These are phyloP conservation scores for Agrocybe pediades DNA, from an alignment of 768 basidiomycete species.

Conservation along the genomic window DNA sequence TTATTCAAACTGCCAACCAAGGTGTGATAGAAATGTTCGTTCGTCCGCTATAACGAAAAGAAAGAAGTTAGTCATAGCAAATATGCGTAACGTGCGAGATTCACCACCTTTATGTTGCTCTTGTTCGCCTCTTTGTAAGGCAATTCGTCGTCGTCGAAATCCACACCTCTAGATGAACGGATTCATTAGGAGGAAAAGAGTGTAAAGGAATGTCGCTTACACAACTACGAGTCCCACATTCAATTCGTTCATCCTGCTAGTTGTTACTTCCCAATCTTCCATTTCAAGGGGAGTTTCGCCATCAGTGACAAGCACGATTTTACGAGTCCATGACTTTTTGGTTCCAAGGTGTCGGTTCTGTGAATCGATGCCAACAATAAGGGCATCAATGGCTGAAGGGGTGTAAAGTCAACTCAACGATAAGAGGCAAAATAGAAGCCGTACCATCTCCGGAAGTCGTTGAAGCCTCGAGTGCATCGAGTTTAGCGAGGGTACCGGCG, in stretches of 20 bases:
- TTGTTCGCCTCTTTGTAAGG: conserved; percentile 70
- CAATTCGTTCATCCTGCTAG: conserved; percentile 61
- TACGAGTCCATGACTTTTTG: conserved; percentile 86
- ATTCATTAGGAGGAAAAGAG: neutral
- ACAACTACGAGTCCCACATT: conserved; percentile 67
- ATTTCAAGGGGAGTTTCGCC: conserved; percentile 74
- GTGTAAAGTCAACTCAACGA: neutral
- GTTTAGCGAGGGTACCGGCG: conserved; percentile 61
- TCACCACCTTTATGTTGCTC: conserved; percentile 65
- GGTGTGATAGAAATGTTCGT: conserved; percentile 70
- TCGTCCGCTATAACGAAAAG: conserved; percentile 48
- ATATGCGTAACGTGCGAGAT: neutral
- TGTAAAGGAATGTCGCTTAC: conserved; percentile 41
- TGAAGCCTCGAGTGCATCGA: conserved; percentile 62
- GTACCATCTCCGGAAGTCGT: conserved; percentile 65
- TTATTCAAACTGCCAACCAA: conserved; percentile 30
- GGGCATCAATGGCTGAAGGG: conserved; percentile 72
- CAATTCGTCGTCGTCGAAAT: conserved; percentile 78
- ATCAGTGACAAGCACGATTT: conserved; percentile 83
- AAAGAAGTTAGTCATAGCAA: too few species aligned
- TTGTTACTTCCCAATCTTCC: conserved; percentile 75
- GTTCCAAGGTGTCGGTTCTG: conserved; percentile 65
- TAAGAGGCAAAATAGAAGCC: conserved; percentile 22
- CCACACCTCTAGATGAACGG: conserved; percentile 64
- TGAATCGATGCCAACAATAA: conserved; percentile 86